Percentiles rank a stretch among this genome's conserved stretches.
Conservation (phyloP, 73 alveolate genomes). For the Uronychia binucleata region DNA sequence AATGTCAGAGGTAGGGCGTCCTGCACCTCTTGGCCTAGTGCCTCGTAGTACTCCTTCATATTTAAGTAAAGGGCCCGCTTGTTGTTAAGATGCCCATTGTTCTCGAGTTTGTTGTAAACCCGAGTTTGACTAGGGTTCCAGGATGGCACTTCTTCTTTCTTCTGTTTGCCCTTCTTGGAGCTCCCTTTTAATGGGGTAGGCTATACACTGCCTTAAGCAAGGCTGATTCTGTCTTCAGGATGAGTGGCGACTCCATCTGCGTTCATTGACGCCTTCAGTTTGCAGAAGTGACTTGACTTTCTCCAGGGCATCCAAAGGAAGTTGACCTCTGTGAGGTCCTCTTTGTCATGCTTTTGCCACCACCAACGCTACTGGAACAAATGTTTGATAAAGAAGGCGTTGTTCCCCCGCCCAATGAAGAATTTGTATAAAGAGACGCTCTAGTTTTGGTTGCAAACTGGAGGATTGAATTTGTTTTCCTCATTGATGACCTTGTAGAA, state of each 20-base stretch:
- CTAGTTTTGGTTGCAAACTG: not conserved
- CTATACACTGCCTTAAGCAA: not conserved
- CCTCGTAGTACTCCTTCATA: not conserved
- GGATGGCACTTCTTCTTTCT: not conserved
- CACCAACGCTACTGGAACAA: not conserved
- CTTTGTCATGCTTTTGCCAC: not conserved
- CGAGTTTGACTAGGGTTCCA: not conserved
- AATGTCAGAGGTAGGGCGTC: not conserved
- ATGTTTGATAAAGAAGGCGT: not conserved
- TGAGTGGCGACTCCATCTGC: not conserved
- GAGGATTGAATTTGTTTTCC: not conserved
- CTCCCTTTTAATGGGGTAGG: not conserved
- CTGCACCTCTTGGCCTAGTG: not conserved
- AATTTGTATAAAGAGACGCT: not conserved
- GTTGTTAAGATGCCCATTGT: not conserved
- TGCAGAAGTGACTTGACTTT: not conserved
- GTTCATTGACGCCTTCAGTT: not conserved
- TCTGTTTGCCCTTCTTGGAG: not conserved
- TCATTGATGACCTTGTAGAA: not conserved
- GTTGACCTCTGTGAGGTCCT: not conserved
- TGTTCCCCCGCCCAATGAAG: not conserved
- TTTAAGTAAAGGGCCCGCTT: not conserved
- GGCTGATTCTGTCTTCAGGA: not conserved
- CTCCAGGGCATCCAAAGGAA: not conserved
- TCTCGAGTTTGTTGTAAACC: not conserved